A percentile compares a stretch with the other conserved stretches of the same genome.
phyloP scores from a whole-genome alignment of 1,284 basidiomycete genomes.

The Ceratobasidium sp. region DNA sequence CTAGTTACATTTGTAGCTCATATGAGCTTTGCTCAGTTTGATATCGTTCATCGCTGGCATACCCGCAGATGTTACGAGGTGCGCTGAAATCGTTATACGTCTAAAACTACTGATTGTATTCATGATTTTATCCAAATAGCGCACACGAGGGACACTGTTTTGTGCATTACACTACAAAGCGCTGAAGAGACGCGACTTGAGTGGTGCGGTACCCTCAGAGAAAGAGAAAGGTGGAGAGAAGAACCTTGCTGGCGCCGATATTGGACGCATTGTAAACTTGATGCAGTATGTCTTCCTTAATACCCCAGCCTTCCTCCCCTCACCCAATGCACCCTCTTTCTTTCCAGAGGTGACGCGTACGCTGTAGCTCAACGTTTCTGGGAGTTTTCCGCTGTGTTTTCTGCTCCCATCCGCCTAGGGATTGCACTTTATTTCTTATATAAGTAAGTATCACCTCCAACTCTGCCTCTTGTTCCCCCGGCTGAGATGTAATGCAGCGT shows the following conservation, averaged over 20 bases:
- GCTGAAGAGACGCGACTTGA: constrained; percentile 67
- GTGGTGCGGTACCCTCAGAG: constrained; percentile 54
- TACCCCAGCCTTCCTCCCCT: background rate
- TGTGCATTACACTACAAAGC: constrained; percentile 78
- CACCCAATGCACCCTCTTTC: no score
- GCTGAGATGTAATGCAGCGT: constrained; percentile 59
- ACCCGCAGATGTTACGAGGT: constrained; percentile 69
- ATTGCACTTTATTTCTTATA: constrained; percentile 82
- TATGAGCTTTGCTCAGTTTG: constrained; percentile 73
- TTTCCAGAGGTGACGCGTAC: constrained; percentile 70
- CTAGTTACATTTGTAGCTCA: constrained; percentile 55
- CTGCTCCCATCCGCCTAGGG: constrained; percentile 74
- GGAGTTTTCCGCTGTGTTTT: constrained; percentile 74
- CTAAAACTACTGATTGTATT: background rate
- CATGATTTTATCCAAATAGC: constrained; percentile 44
- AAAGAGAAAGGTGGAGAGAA: constrained; percentile 55
- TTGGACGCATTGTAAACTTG: constrained; percentile 64
- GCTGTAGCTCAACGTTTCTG: constrained; percentile 76
- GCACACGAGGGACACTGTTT: constrained; percentile 74
- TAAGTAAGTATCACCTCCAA: constrained; percentile 59
- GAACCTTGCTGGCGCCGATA: constrained; percentile 48
- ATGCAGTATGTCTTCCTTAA: constrained; percentile 49
- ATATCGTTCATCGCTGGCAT: constrained; percentile 73
- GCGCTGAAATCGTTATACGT: background rate
- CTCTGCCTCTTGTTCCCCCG: background rate